Evolutionary conservation across 1,139 yeast species (phyloP).

Genomic region (Magnusiomyces tetraspermus): DNA sequence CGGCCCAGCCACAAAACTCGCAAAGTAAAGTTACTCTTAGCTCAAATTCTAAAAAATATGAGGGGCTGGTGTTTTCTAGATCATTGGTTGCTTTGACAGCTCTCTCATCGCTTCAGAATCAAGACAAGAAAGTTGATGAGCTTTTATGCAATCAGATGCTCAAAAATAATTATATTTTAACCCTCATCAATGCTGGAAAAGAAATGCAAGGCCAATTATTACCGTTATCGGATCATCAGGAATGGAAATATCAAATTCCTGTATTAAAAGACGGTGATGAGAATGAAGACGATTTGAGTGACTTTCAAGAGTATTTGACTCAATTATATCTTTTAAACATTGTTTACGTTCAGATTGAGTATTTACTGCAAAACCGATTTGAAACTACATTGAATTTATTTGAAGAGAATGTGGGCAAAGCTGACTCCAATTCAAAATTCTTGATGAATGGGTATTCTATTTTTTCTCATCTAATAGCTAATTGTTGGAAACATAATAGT

Average conservation of each 20-base stretch:
- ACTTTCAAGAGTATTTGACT: constrained; percentile 4
- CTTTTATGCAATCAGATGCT: constrained; percentile 5
- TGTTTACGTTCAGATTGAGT: constrained; percentile 16
- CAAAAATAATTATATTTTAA: constrained; percentile 4
- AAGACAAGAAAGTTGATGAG: constrained; percentile 12
- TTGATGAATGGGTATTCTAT: neutral
- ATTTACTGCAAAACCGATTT: constrained; percentile 6
- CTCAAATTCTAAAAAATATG: neutral
- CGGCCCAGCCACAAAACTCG: neutral
- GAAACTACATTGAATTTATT: constrained; percentile 1
- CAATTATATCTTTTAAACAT: constrained; percentile 14
- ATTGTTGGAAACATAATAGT: neutral
- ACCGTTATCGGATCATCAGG: constrained; percentile 4
- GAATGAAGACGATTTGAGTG: constrained; percentile 5
- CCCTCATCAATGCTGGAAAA: constrained; percentile 10
- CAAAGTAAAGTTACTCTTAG: neutral
- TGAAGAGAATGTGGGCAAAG: neutral
- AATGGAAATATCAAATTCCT: neutral
- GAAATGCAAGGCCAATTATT: neutral
- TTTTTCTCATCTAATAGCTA: neutral
- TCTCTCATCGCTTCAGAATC: constrained; percentile 14
- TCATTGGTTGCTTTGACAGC: constrained; percentile 18
- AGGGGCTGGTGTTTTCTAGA: constrained; percentile 10
- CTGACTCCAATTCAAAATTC: neutral
- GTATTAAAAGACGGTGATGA: neutral